Evolutionary conservation across 192 early-diverging fungal species (phyloP).

Genomic region (Linnemannia elongata): DNA sequence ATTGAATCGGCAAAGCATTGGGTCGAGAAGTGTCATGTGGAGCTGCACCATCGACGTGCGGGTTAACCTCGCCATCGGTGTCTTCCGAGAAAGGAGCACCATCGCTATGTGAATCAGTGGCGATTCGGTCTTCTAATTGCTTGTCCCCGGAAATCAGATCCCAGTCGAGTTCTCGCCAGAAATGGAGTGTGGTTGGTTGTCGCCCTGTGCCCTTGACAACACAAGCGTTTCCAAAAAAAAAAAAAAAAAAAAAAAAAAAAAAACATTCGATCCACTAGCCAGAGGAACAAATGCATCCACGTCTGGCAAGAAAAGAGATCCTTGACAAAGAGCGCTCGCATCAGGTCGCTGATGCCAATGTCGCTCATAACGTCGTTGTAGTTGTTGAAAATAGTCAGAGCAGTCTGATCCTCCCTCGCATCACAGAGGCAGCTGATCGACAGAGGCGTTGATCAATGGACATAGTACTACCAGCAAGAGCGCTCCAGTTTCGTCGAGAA

Average conservation of each 20-base stretch:
- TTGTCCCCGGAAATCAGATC: neutral
- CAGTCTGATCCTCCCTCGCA: slow-evolving; percentile 14
- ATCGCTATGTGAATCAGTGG: no score
- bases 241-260: no score
- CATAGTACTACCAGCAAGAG: slow-evolving; percentile 26
- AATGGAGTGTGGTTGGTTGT: neutral
- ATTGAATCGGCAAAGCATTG: neutral
- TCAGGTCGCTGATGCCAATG: slow-evolving; percentile 32
- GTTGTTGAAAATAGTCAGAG: slow-evolving; percentile 23
- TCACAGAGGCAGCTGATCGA: slow-evolving; percentile 39
- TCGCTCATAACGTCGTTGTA: slow-evolving; percentile 42
- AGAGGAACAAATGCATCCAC: slow-evolving; percentile 37
- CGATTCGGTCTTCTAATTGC: no score
- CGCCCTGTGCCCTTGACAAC: neutral
- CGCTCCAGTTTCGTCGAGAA: slow-evolving; percentile 13
- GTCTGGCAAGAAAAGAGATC: slow-evolving; percentile 9
- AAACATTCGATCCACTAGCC: slow-evolving; percentile 25
- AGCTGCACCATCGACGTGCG: neutral
- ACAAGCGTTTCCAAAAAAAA: slow-evolving; percentile 7
- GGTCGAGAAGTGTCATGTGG: neutral
- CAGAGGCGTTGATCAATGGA: slow-evolving; percentile 19
- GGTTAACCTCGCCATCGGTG: no score
- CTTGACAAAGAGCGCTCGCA: slow-evolving; percentile 11
- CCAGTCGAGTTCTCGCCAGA: slow-evolving; percentile 14
- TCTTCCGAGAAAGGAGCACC: no score